Evolutionary conservation across 177 flowering plant genomes (phyloP), one percentile per base, ranked within the genome.

Genomic region (Vitis hybrid): DNA sequence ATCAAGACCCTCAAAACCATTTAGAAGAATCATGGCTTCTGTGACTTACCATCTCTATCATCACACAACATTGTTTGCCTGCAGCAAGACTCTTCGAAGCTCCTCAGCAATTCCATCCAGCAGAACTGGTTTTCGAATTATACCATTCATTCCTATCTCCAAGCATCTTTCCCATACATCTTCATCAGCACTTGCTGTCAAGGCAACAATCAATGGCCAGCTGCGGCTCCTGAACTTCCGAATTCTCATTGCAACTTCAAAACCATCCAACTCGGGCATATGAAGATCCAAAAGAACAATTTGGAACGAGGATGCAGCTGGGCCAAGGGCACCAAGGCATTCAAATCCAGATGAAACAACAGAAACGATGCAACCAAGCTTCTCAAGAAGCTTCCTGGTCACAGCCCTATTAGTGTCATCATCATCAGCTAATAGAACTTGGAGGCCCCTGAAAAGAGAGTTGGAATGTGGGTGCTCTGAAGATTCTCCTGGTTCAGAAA

Each of bases 131-230:
- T 88, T 89, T 39, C 78, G 74, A 52, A 91, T 65, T 7, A 88
- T 69, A 12, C 97, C 94, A 68, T 87, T 89, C 71, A 91, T 88
- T 39, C 97, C 97, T 9, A 62, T 64, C 70, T 86, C 85, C 72
- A 65, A 13, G 75, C 94, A 89, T 74, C 65, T 80, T 34, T 83
- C 87, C 85, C 84, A 76, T 23, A 83, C 64, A 50, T 82, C 84
- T 66, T 84, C 89, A 48, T 85, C 91, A 13, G 78, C 81, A 71
- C 81, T 82, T 6, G 91, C 80, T 0, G 92, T 81, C 30, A 85
- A 60, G 15, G 84, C 92, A 26, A 91, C 63, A 52, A 91, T 85
- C 78, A 89, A 69, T 0, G 92, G 94, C 91, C 92, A 88, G 65
- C 68, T 78, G 10, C 82, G 88, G 74, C 91, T 88, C 1, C 85